Conservation (phyloP, 129 eudicot genomes). For the Centella asiatica region DNA sequence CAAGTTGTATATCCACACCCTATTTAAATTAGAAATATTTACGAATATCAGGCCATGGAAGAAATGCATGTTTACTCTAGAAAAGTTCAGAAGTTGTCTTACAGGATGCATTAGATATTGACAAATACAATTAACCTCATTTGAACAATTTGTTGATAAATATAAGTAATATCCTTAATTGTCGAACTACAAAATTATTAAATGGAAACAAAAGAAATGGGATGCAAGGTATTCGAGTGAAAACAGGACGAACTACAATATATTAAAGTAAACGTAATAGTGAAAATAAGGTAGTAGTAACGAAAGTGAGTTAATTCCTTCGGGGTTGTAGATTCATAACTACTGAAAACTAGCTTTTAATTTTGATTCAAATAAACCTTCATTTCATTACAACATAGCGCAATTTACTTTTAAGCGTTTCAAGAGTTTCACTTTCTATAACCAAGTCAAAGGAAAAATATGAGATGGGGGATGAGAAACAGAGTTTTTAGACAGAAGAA, state of each 20-base stretch:
- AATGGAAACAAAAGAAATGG: not conserved
- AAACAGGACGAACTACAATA: not conserved
- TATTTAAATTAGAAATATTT: conserved; percentile 13
- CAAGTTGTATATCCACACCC: conserved; percentile 98
- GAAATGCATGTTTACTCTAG: not conserved
- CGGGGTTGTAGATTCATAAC: not conserved
- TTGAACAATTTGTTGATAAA: not conserved
- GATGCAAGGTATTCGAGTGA: not conserved
- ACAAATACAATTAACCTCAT: not conserved
- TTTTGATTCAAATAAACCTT: not conserved
- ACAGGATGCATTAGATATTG: too few relatives aligned
- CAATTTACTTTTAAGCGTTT: not conserved
- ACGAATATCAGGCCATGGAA: not conserved
- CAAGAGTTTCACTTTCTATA: not conserved
- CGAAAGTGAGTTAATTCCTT: not conserved
- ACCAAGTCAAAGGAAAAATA: too few relatives aligned
- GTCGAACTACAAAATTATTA: not conserved
- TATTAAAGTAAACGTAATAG: too few relatives aligned
- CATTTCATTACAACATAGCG: not conserved
- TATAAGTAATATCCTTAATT: too few relatives aligned
- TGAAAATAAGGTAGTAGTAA: too few relatives aligned
- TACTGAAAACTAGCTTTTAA: not conserved
- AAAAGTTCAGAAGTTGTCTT: not conserved
- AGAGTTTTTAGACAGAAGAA: too few relatives aligned
- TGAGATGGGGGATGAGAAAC: too few relatives aligned